A percentile compares a stretch with the other conserved stretches of the same genome.
Evolutionary conservation across 768 basidiomycete genomes (phyloP).

Genomic region (Coprinopsis sp.): DNA sequence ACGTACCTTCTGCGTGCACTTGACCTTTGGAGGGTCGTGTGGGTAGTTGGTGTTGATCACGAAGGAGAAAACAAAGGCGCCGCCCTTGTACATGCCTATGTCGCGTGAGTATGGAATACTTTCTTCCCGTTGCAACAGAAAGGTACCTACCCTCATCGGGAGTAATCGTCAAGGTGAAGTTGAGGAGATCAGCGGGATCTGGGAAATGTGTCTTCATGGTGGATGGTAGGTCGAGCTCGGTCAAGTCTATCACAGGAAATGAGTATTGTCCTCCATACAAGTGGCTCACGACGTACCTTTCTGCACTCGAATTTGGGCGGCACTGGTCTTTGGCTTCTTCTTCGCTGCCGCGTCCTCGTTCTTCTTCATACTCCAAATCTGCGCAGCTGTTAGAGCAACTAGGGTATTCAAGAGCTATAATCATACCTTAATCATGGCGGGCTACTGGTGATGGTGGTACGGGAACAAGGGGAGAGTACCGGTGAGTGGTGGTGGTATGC

Average conservation of each 20-base stretch:
- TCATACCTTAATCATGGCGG: conserved; percentile 46
- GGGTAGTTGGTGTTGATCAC: conserved; percentile 97
- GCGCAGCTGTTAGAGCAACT: conserved; percentile 6
- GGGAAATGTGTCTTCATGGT: conserved; percentile 97
- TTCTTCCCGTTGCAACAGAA: background rate
- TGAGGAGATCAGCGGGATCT: conserved; percentile 90
- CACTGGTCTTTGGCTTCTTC: conserved; percentile 98
- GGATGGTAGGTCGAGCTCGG: conserved; percentile 90
- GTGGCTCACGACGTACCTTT: conserved; percentile 60
- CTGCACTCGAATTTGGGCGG: conserved; percentile 98
- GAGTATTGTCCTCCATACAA: background rate
- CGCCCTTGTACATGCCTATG: conserved; percentile 97
- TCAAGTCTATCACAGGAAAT: conserved; percentile 60
- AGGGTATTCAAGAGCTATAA: background rate
- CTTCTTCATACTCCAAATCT: conserved; percentile 99
- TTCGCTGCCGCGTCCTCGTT: conserved; percentile 94
- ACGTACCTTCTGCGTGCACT: conserved; percentile 88
- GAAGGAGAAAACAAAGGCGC: conserved; percentile 90
- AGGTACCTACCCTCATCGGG: conserved; percentile 84
- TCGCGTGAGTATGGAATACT: background rate
- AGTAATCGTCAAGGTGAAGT: conserved; percentile 91
- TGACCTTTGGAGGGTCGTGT: conserved; percentile 98
- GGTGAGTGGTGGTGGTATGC: conserved; percentile 23
- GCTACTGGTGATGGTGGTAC: conserved; percentile 15
- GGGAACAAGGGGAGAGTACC: conserved; percentile 30